A percentile compares a stretch with the other conserved stretches of the same genome.
Evolutionary conservation across 176 grass and related monocot species (phyloP).

Genomic region (Dactylis glomerata): DNA sequence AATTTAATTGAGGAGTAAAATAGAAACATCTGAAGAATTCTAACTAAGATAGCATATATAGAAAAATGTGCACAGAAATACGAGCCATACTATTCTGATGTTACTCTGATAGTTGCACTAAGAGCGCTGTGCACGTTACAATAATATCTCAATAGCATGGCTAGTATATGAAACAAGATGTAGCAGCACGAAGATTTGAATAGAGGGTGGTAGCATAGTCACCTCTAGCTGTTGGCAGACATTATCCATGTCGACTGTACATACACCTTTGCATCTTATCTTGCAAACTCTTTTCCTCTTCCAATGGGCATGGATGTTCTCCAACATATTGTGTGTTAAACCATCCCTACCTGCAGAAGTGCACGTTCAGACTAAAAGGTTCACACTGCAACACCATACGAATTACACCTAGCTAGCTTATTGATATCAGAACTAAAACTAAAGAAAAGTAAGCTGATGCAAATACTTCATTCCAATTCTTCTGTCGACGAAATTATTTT

Average conservation of each 20-base stretch:
- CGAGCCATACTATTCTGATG: neutral
- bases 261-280: constrained; percentile 95
- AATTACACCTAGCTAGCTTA: neutral
- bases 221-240: constrained; percentile 87
- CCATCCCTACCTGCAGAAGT: constrained; percentile 74
- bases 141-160: neutral
- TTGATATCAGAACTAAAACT: neutral
- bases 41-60: neutral
- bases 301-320: constrained; percentile 91
- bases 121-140: neutral
- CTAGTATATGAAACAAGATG: neutral
- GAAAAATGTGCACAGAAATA: constrained; percentile 8
- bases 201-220: neutral
- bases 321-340: constrained; percentile 95
- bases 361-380: neutral
- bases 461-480: neutral
- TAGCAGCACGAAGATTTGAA: neutral
- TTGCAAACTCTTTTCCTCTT: constrained; percentile 98
- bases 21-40: neutral
- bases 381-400: neutral
- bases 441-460: neutral
- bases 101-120: neutral
- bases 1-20: neutral
- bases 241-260: constrained; percentile 96
- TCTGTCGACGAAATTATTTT: neutral